Percentiles rank a stretch among this genome's conserved stretches.
Evolutionary conservation across 1,139 yeast species (phyloP).

Genomic region (Taiozyma onychis): DNA sequence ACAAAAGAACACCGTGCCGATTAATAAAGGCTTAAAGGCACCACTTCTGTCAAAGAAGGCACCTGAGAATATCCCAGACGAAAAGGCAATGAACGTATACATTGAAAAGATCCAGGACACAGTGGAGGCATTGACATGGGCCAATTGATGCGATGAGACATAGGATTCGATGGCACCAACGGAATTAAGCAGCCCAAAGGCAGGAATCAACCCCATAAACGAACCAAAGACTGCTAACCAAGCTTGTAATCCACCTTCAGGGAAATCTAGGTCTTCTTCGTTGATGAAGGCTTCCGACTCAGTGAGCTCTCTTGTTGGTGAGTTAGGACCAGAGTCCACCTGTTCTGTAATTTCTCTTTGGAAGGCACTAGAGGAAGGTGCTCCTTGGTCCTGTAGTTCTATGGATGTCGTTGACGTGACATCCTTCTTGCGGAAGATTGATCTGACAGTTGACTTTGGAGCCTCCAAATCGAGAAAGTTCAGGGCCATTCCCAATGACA

Average conservation of each 20-base stretch:
- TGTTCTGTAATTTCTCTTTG: not conserved
- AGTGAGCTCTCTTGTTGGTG: not conserved
- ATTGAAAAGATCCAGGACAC: constrained; percentile 68
- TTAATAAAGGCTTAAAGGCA: constrained; percentile 37
- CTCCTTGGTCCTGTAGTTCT: not conserved
- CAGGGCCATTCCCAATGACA: constrained; percentile 6
- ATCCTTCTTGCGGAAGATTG: not conserved
- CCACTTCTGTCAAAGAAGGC: constrained; percentile 58
- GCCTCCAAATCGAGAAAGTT: not conserved
- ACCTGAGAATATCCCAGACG: constrained; percentile 54
- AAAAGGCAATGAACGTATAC: constrained; percentile 48
- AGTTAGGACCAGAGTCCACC: not conserved
- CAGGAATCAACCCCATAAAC: constrained; percentile 56
- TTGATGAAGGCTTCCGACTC: constrained; percentile 13
- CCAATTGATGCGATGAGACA: constrained; percentile 45
- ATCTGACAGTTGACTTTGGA: not conserved
- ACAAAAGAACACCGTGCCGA: constrained; percentile 32
- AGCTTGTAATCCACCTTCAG: constrained; percentile 59
- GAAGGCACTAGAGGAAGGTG: not conserved
- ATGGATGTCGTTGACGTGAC: not conserved
- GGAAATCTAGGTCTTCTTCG: constrained; percentile 27
- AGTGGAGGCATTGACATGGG: constrained; percentile 38
- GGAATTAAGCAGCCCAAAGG: constrained; percentile 62
- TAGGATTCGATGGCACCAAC: constrained; percentile 69
- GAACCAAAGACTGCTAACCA: constrained; percentile 59